Base-by-base conservation (phyloP, 768 basidiomycete genomes). In the Collybiopsis luxurians region DNA sequence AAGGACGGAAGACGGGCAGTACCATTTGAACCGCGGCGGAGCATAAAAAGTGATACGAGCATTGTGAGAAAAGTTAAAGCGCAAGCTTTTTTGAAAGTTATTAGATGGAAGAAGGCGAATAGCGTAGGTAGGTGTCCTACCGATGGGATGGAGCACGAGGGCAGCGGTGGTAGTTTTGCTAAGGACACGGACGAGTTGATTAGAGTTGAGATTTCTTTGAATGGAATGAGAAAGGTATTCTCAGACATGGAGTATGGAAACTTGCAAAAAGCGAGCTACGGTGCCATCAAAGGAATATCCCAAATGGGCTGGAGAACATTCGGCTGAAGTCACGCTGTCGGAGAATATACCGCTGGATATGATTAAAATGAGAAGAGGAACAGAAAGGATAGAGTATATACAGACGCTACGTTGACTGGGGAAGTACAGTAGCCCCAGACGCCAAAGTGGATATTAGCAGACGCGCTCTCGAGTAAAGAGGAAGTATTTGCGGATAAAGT, bases 381-480 rank as follows among this genome's bases (percentile, higher is more conserved):
- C 46, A 31, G 40, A 54, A 43, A 24, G 36, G 10, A 39, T 59
- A 57, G 56, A 59, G 59, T 53, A 49, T 5, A 49, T 39, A 63
- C 73, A 59, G 66, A 82, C 80, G 74, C 70, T 63, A 78, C 67
- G 34, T 79, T 67, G 53, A 79, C 63, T 17, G 71, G 73, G 28
- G 79, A 77, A 38, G 78, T 70, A 67, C 85, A 87, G 63, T 83
- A 85, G 30, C 86, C 86, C 76, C 82, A 88, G 51, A 85, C 78
- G 55, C 86, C 85, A 65, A 86, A 81, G 40, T 70, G 71, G 57
- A 78, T 81, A 47, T 64, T 64, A 21, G 66, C 75, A 27, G 60
- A 67, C 40, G 71, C 76, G 49, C 72, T 65, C 57, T 66, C 59
- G 43, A 78, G 58, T 49, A 77, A 60, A 12, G 72, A 68, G 11